Evolutionary conservation across 2,329 filamentous ascomycete genomes (phyloP), one percentile per base, ranked within the genome.

Genomic region (Amylocarpus encephaloides): DNA sequence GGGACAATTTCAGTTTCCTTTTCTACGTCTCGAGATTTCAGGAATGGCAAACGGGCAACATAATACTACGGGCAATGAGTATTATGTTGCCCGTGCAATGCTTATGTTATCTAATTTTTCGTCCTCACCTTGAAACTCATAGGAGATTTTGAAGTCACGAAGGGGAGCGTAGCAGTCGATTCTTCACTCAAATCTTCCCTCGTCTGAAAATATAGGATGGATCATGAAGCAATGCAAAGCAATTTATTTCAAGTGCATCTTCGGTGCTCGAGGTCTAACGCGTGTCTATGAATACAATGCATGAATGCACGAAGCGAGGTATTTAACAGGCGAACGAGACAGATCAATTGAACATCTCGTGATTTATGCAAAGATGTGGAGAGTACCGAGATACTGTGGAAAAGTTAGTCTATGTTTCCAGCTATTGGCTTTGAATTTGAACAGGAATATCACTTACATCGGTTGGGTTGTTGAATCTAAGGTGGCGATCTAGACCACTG

Each of bases 381-480:
- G 64, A 15, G 74, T 66, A 41, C 72, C 71, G 53, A 77, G 73
- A 65, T 78, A 72, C 59, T 67, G 29, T 41, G 46, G 1, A 26
- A 26, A 26, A 26, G 22, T 26, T 26, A 30, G 2, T 9, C 3
- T 16, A 19, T 5, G n/a, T 3, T 36, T 46, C 11, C 43, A 35
- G 41, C 49, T 40, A 48, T 40, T 26, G 50, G 51, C 13, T 51
- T 50, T 30, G 34, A 43, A 16, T 34, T 40, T 34, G 34, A 46
- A 16, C 6, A 50, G 16, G 55, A 22, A 3, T 2, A 7, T 54
- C 11, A 75, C 81, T 78, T 63, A 85, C 82, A 67, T 82, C 82
- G 53, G 78, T 73, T 46, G 86, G 87, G 70, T 89, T 81, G 71
- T 91, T 91, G 71, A 91, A 90, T 63, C 85, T 79, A 65, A 89